Base-by-base conservation (phyloP, 2,329 filamentous ascomycete genomes). In the Orbilia brochopaga region DNA sequence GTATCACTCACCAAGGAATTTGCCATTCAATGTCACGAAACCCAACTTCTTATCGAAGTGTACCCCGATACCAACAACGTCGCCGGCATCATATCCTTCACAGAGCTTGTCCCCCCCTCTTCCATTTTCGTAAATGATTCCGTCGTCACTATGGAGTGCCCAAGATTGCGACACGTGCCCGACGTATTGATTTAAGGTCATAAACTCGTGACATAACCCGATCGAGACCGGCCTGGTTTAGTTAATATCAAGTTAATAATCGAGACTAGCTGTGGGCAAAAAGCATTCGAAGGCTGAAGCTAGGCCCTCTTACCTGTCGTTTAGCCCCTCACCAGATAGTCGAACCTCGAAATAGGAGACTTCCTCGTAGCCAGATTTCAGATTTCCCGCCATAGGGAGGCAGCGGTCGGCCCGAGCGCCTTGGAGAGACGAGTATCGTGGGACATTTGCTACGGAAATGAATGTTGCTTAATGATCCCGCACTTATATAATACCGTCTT, bases 121-220 rank as follows among this genome's bases (percentile, higher is more conserved):
- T 5, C 44, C 44, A 5, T 48, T 48, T 23, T 48, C 2, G 21
- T 48, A 48, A 17, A 5, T 21, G 44, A 48, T 19, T 3, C 44
- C 44, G 19, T 48, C 44, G 17, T 48, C 44, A 11, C 44, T 48
- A 48, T 48, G 44, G 21, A 48, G 17, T 21, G 15, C 44, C 44
- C 44, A 48, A 3, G 44, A 48, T 19, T 21, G 5, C 15, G 15
- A 10, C 17, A 19, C 15, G 19, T 48, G 44, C 6, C 44, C 44
- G 19, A 48, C 15, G 21, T 48, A 48, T 10, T 5, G 4, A 5
- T 48, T 17, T 11, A 48, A 11, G 17, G 2, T 11, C 19, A 48
- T 23, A 48, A 48, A 48, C 21, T 48, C 44, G 8, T 19, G 7
- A 21, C 44, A 48, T 5, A 48, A 4, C 21, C 44, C 44, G 21